Conservation (phyloP, 495 filamentous ascomycete genomes). For the Melanomma pulvis-pyrius region DNA sequence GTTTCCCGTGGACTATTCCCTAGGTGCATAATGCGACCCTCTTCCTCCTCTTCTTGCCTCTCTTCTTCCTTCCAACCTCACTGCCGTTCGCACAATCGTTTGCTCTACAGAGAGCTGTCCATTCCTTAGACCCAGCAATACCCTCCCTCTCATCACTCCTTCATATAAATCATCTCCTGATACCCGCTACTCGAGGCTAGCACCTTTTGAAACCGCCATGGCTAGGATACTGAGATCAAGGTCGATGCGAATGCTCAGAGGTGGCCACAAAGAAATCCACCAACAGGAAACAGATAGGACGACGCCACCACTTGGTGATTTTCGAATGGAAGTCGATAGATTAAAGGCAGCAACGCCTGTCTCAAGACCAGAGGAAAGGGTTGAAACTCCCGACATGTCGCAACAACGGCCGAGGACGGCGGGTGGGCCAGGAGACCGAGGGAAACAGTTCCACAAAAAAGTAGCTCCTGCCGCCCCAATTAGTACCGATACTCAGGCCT, state of each 20-base stretch:
- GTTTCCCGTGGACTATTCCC: conserved; percentile 1
- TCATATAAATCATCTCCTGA: conserved; percentile 27
- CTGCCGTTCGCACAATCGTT: conserved; percentile 31
- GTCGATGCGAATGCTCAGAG: conserved; percentile 34
- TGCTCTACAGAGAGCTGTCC: conserved; percentile 58
- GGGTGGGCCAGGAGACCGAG: conserved; percentile 28
- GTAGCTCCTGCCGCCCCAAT: conserved; percentile 23
- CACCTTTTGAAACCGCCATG: conserved; percentile 40
- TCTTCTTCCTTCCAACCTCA: conserved; percentile 26
- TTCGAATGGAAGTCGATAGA: conserved; percentile 25
- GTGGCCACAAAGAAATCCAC: conserved; percentile 27
- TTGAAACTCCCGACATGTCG: conserved; percentile 30
- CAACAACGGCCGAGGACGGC: conserved; percentile 34
- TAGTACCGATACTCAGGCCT: conserved; percentile 12
- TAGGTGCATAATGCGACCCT: background rate
- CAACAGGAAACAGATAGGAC: conserved; percentile 26
- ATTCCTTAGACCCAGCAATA: conserved; percentile 44
- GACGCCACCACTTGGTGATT: conserved; percentile 21
- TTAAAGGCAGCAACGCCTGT: conserved; percentile 36
- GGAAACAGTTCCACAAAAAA: conserved; percentile 38
- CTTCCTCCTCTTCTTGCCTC: conserved; percentile 15
- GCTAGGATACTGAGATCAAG: conserved; percentile 36
- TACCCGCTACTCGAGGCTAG: conserved; percentile 18
- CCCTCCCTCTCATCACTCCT: conserved; percentile 28
- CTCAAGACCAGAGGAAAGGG: conserved; percentile 18